Evolutionary conservation across 1,284 basidiomycete genomes (phyloP), one percentile per base, ranked within the genome.

Genomic region (Pseudozyma hubeiensis): DNA sequence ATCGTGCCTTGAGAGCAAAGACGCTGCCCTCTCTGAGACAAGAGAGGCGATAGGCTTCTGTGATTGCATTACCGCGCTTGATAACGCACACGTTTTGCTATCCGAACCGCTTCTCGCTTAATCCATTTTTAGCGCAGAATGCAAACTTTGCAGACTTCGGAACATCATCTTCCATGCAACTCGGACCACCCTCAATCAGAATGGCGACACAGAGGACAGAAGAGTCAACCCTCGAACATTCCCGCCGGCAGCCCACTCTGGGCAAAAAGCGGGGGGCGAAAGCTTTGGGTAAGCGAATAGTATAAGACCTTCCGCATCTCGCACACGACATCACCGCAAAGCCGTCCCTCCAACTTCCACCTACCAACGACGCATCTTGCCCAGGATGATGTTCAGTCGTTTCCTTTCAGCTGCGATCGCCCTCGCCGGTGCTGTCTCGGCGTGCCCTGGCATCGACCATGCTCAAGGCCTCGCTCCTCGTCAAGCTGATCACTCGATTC

Each of bases 371-470:
- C 11, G 43, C n/a, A 44, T 13, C 40, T 19, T 17, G 35, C 4
- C 31, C 40, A 54, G 10, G 8, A 64, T 65, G 64, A 16, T 59
- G 47, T 30, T 60, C 19, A 49, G 52, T 13, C 45, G 49, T 39
- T 40, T 61, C 30, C 7, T 55, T 5, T 45, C 58, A 1, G 50
- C 50, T 3, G 64, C 46, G 19, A 14, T 61, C 19, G 51, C 51
- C 7, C 48, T 65, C 2, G 56, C 48, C 6, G 53, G 64, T 30
- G 17, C 55, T 2, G 55, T 50, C 14, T 37, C 55, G 7, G 65
- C 59, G 3, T 68, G 65, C 31, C 65, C 65, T 1, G 65, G 65
- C 33, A 68, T 68, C 51, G 65, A 68, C 29, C 65, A 68, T 29
- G 59, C 60, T n/a, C 65, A 68, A 30, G 65, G 65, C 29, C 60